phyloP scores from a whole-genome alignment of 2,329 filamentous ascomycete genomes.

The Mariannaea elegans region DNA sequence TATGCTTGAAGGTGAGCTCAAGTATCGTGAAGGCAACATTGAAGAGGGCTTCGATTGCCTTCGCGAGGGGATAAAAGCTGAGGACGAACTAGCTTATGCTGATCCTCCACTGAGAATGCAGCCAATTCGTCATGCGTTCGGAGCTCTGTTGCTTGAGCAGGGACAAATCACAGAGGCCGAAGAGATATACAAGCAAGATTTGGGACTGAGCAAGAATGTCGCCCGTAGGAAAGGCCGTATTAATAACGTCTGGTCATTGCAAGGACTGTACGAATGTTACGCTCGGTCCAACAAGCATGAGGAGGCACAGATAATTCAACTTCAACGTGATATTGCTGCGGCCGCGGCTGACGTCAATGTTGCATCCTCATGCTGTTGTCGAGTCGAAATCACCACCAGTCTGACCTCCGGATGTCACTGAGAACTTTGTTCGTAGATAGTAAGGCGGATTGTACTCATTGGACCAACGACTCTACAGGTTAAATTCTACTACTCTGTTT shows the following conservation, averaged over 20 bases:
- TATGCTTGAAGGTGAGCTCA: slow-evolving; percentile 77
- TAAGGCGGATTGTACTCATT: no score
- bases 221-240: slow-evolving; percentile 70
- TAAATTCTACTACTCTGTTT: no score
- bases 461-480: no score
- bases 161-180: slow-evolving; percentile 61
- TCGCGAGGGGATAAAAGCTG: slow-evolving; percentile 60
- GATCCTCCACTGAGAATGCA: slow-evolving; percentile 82
- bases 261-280: slow-evolving; percentile 75
- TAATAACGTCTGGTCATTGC: slow-evolving; percentile 76
- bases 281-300: slow-evolving; percentile 53
- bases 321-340: slow-evolving; percentile 58
- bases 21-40: slow-evolving; percentile 68
- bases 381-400: no score
- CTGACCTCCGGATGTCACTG: no score
- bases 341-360: slow-evolving; percentile 67
- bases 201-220: slow-evolving; percentile 63
- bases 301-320: slow-evolving; percentile 45
- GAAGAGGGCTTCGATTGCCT: slow-evolving; percentile 65
- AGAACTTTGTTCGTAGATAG: no score
- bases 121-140: slow-evolving; percentile 72
- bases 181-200: slow-evolving; percentile 63
- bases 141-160: slow-evolving; percentile 71
- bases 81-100: slow-evolving; percentile 69
- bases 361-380: slow-evolving; percentile 50